Evolutionary conservation across 179 eudicot species (phyloP).

Genomic region (Carnegiea gigantea): DNA sequence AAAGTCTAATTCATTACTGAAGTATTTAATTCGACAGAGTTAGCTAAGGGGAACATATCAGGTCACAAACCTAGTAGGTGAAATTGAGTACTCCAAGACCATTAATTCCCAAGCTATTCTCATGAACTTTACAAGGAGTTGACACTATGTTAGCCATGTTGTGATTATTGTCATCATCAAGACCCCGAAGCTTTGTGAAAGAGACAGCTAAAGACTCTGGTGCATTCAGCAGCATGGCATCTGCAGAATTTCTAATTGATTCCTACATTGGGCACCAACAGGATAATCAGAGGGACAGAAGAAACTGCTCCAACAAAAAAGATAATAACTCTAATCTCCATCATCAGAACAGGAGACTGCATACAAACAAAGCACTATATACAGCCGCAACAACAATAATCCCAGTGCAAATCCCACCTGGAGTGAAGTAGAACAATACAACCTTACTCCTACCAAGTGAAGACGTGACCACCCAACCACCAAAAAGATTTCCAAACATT

Average conservation of each 20-base stretch:
- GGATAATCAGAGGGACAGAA: slow-evolving; percentile 11
- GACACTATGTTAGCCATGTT: slow-evolving; percentile 38
- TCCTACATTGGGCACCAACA: slow-evolving; percentile 48
- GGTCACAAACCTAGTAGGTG: slow-evolving; percentile 68
- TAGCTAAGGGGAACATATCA: slow-evolving; percentile 11
- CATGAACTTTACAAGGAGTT: slow-evolving; percentile 64
- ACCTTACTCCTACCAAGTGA: not conserved
- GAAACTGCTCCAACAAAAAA: not conserved
- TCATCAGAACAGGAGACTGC: not conserved
- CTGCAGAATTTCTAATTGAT: slow-evolving; percentile 87
- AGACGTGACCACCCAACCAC: not conserved
- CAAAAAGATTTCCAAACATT: not conserved
- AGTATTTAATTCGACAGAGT: not conserved
- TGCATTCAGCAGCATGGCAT: slow-evolving; percentile 69
- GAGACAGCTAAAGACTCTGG: slow-evolving; percentile 87
- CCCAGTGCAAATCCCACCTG: not conserved
- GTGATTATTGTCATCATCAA: slow-evolving; percentile 45
- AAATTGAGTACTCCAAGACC: slow-evolving; percentile 83
- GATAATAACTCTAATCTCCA: not conserved
- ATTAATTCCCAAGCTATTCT: slow-evolving; percentile 56
- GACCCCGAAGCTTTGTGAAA: slow-evolving; percentile 48
- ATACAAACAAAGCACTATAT: not conserved
- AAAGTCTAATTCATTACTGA: not conserved
- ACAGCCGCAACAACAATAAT: not conserved
- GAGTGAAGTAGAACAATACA: not conserved